Evolutionary conservation across 202 grass and related monocot genomes (phyloP).

Genomic region (Eragrostis tef): DNA sequence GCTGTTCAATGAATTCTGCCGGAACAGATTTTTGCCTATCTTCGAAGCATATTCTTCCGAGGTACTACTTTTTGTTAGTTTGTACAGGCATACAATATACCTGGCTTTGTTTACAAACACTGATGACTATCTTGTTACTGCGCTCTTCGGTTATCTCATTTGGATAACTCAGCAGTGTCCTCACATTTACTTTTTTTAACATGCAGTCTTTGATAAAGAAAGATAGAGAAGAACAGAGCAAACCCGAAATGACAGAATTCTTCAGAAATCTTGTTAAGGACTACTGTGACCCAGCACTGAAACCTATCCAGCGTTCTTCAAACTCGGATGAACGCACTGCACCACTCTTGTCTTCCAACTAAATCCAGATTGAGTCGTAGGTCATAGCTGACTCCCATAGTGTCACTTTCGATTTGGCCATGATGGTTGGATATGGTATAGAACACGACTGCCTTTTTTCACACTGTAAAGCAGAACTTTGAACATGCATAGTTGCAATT

Average conservation of each 20-base stretch:
- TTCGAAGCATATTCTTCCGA: constrained; percentile 81
- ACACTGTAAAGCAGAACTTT: constrained; percentile 36
- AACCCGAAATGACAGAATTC: constrained; percentile 72
- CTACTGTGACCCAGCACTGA: constrained; percentile 68
- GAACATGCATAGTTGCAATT: not conserved
- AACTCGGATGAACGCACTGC: constrained; percentile 57
- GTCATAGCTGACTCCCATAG: not conserved
- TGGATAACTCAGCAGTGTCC: not conserved
- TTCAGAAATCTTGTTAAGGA: constrained; percentile 66
- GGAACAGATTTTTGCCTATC: constrained; percentile 81
- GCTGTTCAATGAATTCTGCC: constrained; percentile 86
- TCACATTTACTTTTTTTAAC: constrained; percentile 38
- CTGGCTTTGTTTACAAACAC: not conserved
- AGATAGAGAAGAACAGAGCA: constrained; percentile 74
- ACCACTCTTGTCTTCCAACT: constrained; percentile 60
- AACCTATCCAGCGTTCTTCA: constrained; percentile 48
- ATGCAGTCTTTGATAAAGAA: constrained; percentile 88
- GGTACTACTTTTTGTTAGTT: constrained; percentile 51
- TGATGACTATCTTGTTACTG: not conserved
- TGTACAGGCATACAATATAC: not conserved
- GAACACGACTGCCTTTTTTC: constrained; percentile 19
- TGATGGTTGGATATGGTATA: constrained; percentile 11
- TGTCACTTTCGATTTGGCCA: constrained; percentile 39
- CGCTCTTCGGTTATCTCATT: not conserved
- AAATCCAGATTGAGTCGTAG: constrained; percentile 33